A percentile compares a stretch with the other conserved stretches of the same genome.
Conservation (phyloP, 495 filamentous ascomycete genomes). For the Elasticomyces elasticus region DNA sequence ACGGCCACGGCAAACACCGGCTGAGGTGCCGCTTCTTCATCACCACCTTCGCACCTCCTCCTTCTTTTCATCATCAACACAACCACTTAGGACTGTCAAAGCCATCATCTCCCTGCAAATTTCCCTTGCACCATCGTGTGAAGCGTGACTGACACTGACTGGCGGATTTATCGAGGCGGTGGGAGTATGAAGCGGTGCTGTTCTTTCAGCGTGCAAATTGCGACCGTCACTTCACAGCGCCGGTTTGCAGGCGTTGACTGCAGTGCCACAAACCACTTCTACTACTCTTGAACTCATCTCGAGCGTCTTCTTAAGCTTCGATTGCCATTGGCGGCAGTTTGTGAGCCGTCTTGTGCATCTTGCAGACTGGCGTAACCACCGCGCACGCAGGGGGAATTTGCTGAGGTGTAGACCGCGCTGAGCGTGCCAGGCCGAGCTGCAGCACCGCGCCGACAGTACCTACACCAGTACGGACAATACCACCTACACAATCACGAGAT, state of each 20-base stretch:
- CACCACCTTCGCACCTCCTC: too few relatives aligned
- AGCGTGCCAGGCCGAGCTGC: neutral
- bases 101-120: neutral
- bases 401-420: neutral
- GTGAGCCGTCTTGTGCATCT: neutral
- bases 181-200: neutral
- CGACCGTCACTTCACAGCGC: constrained; percentile 6
- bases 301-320: neutral
- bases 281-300: neutral
- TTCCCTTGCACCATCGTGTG: neutral
- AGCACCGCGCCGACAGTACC: neutral
- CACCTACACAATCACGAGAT: neutral
- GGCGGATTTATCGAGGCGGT: neutral
- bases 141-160: neutral
- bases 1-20: too few relatives aligned
- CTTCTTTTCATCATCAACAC: constrained; percentile 1
- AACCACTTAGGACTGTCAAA: neutral
- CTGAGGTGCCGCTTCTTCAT: too few relatives aligned
- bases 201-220: constrained; percentile 7
- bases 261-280: neutral
- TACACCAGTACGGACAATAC: neutral
- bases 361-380: neutral
- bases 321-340: neutral
- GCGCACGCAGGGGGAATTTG: neutral
- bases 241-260: neutral